Conservation (phyloP, 768 basidiomycete genomes). For the Lactarius quietus region DNA sequence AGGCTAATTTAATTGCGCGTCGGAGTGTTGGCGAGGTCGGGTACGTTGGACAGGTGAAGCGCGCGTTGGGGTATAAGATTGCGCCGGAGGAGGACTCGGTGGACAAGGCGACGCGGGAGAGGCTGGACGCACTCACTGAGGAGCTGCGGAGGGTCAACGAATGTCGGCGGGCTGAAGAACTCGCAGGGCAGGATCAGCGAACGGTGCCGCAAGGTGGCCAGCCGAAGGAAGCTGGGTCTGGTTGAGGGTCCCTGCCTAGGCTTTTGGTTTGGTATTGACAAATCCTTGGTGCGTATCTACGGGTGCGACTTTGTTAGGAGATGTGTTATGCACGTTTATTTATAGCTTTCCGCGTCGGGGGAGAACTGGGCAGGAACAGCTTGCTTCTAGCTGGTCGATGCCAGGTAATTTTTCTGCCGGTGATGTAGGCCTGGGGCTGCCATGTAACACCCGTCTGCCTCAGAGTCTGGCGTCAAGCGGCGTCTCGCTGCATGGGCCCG, state of each 20-base stretch:
- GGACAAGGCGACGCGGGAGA: conserved; percentile 28
- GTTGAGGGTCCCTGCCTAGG: not conserved
- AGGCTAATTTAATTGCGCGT: conserved; percentile 47
- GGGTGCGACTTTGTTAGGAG: too few species aligned
- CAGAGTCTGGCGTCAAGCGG: not conserved
- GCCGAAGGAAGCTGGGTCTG: conserved; percentile 11
- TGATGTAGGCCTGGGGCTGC: not conserved
- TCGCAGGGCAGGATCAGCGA: not conserved
- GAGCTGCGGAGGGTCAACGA: conserved; percentile 34
- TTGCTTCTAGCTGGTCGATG: too few species aligned
- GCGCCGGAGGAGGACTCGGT: conserved; percentile 37
- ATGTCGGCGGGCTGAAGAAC: conserved; percentile 17
- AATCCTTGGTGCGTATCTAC: too few species aligned
- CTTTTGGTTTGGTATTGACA: too few species aligned
- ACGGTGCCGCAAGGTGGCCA: not conserved
- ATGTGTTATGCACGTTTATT: too few species aligned
- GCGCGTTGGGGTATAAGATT: conserved; percentile 49
- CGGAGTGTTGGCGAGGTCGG: conserved; percentile 61
- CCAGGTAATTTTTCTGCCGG: not conserved
- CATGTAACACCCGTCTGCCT: not conserved
- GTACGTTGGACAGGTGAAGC: conserved; percentile 66
- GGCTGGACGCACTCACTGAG: conserved; percentile 31
- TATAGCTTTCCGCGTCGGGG: too few species aligned
- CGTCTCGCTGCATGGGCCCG: not conserved
- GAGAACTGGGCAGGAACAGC: too few species aligned